Percentiles rank a stretch among this genome's conserved stretches.
Evolutionary conservation across 2,329 filamentous ascomycete genomes (phyloP).

Genomic region (Aspergillus persii): DNA sequence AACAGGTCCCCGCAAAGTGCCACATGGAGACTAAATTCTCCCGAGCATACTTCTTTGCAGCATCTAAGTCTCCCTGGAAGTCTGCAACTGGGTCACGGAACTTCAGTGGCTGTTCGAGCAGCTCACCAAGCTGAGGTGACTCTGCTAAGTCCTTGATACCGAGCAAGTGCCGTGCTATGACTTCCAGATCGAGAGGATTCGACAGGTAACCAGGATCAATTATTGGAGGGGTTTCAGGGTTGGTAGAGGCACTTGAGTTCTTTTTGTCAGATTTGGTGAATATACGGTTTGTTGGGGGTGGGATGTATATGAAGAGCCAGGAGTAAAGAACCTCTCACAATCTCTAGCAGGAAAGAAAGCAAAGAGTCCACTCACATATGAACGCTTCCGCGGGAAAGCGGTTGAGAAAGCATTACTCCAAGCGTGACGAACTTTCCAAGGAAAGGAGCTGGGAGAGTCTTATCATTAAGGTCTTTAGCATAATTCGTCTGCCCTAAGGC

Average conservation of each 20-base stretch:
- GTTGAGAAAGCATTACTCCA: slow-evolving; percentile 10
- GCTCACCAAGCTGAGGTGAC: slow-evolving; percentile 5
- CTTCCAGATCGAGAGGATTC: slow-evolving; percentile 7
- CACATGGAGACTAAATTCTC: slow-evolving; percentile 9
- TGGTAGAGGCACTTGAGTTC: not conserved
- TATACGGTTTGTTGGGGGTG: not conserved
- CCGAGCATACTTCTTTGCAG: slow-evolving; percentile 5
- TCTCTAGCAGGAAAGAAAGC: not conserved
- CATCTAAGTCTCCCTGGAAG: slow-evolving; percentile 7
- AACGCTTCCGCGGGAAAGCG: slow-evolving; percentile 9
- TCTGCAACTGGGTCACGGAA: slow-evolving; percentile 4
- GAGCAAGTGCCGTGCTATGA: slow-evolving; percentile 5
- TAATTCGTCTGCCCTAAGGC: slow-evolving; percentile 9
- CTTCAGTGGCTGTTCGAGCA: slow-evolving; percentile 18
- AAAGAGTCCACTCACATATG: slow-evolving; percentile 4
- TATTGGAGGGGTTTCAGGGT: slow-evolving; percentile 3
- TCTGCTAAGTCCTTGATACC: slow-evolving; percentile 3
- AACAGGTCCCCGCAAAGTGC: slow-evolving; percentile 9
- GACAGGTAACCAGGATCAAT: slow-evolving; percentile 7
- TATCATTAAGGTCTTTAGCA: slow-evolving; percentile 8
- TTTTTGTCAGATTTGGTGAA: slow-evolving; percentile 4
- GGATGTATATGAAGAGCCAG: not conserved
- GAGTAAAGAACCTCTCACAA: slow-evolving; percentile 1
- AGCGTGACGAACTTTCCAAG: slow-evolving; percentile 9
- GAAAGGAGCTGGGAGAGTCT: slow-evolving; percentile 6